Percentiles rank a stretch among this genome's conserved stretches.
Conservation (phyloP, 2,329 filamentous ascomycete species). For the Ramularia collo-cygni region DNA sequence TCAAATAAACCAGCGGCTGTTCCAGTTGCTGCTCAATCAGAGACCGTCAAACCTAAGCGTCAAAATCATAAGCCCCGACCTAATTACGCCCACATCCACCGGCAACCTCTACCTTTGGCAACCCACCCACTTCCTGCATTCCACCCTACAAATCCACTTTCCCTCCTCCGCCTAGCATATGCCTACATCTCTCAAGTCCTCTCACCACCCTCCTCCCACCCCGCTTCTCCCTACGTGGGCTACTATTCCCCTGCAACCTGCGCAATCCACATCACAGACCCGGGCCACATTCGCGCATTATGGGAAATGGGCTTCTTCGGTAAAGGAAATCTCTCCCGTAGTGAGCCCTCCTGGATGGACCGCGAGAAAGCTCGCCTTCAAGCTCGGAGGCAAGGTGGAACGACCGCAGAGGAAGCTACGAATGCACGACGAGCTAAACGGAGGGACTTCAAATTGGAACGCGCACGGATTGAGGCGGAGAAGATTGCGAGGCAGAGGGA, state of each 20-base stretch:
- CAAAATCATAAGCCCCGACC: too few relatives aligned
- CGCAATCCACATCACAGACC: slow-evolving; percentile 77
- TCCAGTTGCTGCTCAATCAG: too few relatives aligned
- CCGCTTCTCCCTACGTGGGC: slow-evolving; percentile 59
- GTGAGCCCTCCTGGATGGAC: slow-evolving; percentile 88
- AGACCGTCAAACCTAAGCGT: too few relatives aligned
- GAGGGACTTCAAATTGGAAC: slow-evolving; percentile 78
- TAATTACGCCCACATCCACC: slow-evolving; percentile 71
- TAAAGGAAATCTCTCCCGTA: slow-evolving; percentile 85
- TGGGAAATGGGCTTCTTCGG: slow-evolving; percentile 99
- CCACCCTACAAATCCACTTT: slow-evolving; percentile 87
- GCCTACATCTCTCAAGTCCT: slow-evolving; percentile 70
- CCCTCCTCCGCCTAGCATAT: slow-evolving; percentile 71
- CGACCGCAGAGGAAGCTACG: slow-evolving; percentile 76
- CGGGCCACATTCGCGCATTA: slow-evolving; percentile 65
- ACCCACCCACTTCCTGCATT: slow-evolving; percentile 80
- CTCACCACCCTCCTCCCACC: slow-evolving; percentile 57
- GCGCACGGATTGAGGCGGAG: slow-evolving; percentile 80
- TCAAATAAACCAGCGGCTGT: too few relatives aligned
- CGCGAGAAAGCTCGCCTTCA: slow-evolving; percentile 67
- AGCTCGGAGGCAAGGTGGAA: slow-evolving; percentile 18
- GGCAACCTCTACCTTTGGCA: slow-evolving; percentile 69
- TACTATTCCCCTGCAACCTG: slow-evolving; percentile 75
- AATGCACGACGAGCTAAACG: slow-evolving; percentile 70
- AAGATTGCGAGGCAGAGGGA: slow-evolving; percentile 65